These are phyloP conservation scores for Skeletonema marinoi DNA, from an alignment of 108 stramenopile genomes.

Conservation along the genomic window DNA sequence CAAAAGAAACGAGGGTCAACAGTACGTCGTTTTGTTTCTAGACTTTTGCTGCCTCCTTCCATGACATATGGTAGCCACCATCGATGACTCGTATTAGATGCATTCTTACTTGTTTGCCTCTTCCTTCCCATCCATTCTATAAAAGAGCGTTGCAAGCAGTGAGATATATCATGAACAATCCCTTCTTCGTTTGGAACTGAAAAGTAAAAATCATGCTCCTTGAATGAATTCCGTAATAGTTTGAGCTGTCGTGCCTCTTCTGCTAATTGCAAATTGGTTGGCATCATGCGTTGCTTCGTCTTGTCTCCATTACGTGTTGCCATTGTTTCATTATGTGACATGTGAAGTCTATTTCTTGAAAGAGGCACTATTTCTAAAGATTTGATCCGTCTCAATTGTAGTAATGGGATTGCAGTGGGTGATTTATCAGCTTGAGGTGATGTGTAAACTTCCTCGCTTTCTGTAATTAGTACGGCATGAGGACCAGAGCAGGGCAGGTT, in stretches of 20 bases:
- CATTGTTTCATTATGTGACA: constrained; percentile 5
- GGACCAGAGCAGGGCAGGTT: constrained; percentile 65
- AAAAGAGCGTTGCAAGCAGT: constrained; percentile 59
- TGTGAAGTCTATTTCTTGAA: constrained; percentile 10
- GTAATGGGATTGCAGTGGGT: constrained; percentile 28
- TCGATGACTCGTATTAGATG: constrained; percentile 7
- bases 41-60: background rate
- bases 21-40: background rate
- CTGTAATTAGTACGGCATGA: constrained; percentile 63
- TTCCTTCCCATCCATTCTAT: constrained; percentile 16
- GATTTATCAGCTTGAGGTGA: constrained; percentile 27
- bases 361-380: constrained; percentile 67
- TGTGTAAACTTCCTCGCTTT: constrained; percentile 59
- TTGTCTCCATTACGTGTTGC: constrained; percentile 5
- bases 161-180: constrained; percentile 69
- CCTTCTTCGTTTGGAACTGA: constrained; percentile 18
- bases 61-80: constrained; percentile 29
- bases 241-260: constrained; percentile 75
- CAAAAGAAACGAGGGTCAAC: constrained; percentile 94
- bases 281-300: background rate
- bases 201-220: constrained; percentile 80
- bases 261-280: constrained; percentile 4
- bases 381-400: constrained; percentile 60
- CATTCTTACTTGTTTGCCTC: background rate
- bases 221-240: constrained; percentile 70